Conservation (phyloP, 2,329 filamentous ascomycete genomes). For the Blumeriella jaapii region DNA sequence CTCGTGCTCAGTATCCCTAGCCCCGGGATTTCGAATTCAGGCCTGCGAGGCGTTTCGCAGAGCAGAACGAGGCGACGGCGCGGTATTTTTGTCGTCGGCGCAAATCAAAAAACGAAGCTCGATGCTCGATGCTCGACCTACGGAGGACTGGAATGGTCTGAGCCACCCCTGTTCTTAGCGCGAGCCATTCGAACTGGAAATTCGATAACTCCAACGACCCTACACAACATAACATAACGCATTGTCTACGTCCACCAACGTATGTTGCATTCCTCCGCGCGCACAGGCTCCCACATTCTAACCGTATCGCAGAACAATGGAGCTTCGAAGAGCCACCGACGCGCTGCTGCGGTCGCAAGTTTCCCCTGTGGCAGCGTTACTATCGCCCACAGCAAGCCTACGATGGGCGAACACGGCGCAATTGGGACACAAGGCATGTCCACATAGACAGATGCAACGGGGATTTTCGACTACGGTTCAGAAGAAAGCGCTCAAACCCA, state of each 20-base stretch:
- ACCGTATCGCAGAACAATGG: conserved; percentile 21
- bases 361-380: conserved; percentile 20
- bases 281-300: conserved; percentile 7
- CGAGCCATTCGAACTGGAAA: conserved; percentile 5
- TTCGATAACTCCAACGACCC: conserved; percentile 15
- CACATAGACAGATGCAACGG: conserved; percentile 1
- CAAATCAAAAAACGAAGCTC: conserved; percentile 7
- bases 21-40: neutral
- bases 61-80: neutral
- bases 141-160: neutral
- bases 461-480: neutral
- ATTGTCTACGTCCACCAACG: conserved; percentile 12
- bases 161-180: conserved; percentile 3
- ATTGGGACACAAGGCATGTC: conserved; percentile 9
- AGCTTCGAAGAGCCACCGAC: conserved; percentile 26
- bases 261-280: conserved; percentile 12
- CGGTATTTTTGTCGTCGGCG: conserved; percentile 6
- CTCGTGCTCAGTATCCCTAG: neutral
- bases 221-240: conserved; percentile 1
- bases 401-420: conserved; percentile 13
- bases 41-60: neutral
- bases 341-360: conserved; percentile 23
- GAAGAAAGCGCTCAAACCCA: neutral
- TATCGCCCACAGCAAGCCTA: conserved; percentile 19
- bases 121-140: too few species aligned